A percentile compares a stretch with the other conserved stretches of the same genome.
phyloP scores from a whole-genome alignment of 768 basidiomycete species.

The Mycena vulgaris region DNA sequence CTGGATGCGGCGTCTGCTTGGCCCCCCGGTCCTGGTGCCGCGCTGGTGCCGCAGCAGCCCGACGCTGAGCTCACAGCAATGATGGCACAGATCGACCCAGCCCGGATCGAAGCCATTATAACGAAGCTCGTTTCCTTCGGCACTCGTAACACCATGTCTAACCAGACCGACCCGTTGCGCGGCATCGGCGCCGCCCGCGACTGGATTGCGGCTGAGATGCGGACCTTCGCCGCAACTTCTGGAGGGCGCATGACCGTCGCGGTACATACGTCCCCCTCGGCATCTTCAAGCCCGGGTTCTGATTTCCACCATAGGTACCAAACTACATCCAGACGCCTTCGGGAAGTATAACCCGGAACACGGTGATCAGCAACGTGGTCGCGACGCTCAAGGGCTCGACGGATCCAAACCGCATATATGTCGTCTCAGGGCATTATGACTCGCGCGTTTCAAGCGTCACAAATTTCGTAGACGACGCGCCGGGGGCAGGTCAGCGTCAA shows the following conservation, averaged over 20 bases:
- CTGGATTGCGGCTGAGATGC: conserved; percentile 68
- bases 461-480: conserved; percentile 62
- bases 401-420: conserved; percentile 66
- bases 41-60: conserved; percentile 59
- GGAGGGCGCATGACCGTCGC: conserved; percentile 60
- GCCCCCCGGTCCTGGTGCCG: conserved; percentile 65
- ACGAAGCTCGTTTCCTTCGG: conserved; percentile 69
- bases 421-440: conserved; percentile 71
- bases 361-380: conserved; percentile 66
- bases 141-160: conserved; percentile 68
- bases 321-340: conserved; percentile 61
- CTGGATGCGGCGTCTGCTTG: conserved; percentile 49
- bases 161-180: conserved; percentile 65
- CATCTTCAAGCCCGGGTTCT: not conserved
- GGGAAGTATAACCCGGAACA: conserved; percentile 55
- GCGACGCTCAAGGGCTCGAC: conserved; percentile 64
- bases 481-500: conserved; percentile 54
- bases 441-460: conserved; percentile 57
- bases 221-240: conserved; percentile 54
- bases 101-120: conserved; percentile 63
- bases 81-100: conserved; percentile 62
- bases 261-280: conserved; percentile 33
- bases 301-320: conserved; percentile 45
- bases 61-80: conserved; percentile 61
- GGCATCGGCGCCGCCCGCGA: conserved; percentile 71